Evolutionary conservation across 495 filamentous ascomycete species (phyloP), one percentile per base, ranked within the genome.

Genomic region (Hyaloscypha hepaticicola): DNA sequence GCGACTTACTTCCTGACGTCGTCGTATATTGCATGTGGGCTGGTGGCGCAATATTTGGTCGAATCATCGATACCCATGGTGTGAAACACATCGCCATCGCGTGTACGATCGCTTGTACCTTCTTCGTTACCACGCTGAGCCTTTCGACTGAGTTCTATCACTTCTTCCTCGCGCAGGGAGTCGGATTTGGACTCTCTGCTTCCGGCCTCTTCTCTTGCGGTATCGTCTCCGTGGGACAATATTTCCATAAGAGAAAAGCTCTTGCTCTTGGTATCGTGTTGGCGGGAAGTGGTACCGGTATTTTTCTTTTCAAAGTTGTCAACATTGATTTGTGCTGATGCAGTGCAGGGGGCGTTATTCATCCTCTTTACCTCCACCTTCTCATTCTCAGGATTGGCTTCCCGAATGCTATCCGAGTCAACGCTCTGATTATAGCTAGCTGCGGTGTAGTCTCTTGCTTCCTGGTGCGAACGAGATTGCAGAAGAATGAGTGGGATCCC

Each of bases 161-260:
- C 61, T 72, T 94, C 0, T 85, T 94, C 68, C 80, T 94, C 3
- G 80, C 89, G 0, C 90, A 94, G 68, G 90, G 89, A 3, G 59
- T 95, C 22, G 88, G 0, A 85, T 85, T 63, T 49, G 61, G 61
- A 16, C n/a, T 55, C 4, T 19, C 26, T 22, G 50, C 61, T 3
- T 21, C 19, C 45, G 61, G 61, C 4, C 21, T 63, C 16, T 55
- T 56, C n/a, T 61, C 33, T n/a, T 61, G 59, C 24, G 59, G 50
- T 16, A 25, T 53, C 11, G 50, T 53, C 9, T 69, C 93, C 3
- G 77, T 89, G 25, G 81, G 87, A 1, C 87, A 24, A 80, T 92
- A 90, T 68, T 93, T 93, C 69, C 77, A 76, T 25, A 83, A 77
- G 69, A 83, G 60, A 14, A 62, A 62, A 21, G 60, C 50, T 3